Evolutionary conservation across 495 filamentous ascomycete species (phyloP), one percentile per base, ranked within the genome.

Genomic region (Glarea lozoyensis): DNA sequence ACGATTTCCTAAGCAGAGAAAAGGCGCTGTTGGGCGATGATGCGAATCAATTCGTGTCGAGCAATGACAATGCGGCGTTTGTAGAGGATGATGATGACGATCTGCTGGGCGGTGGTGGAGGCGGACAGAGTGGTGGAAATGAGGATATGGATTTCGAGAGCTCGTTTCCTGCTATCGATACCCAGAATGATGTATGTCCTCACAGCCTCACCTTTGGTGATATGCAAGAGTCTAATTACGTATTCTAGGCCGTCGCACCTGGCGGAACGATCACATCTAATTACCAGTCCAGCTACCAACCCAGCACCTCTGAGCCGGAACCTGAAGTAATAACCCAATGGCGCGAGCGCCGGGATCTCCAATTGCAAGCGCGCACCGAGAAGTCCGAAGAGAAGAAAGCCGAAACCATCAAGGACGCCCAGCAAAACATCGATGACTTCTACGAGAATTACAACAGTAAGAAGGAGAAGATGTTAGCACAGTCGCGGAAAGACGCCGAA

Each of bases 401-500:
- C 20, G 76, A 88, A 59, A 95, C 87, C 6, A 65, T 94, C 56
- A 76, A 81, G 60, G 85, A 85, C 49, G 93, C 93, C 27, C 87
- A 82, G 46, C 70, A 84, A 53, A 84, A 88, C 60, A 89, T 97
- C 45, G 92, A 99, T 55, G 93, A 95, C 55, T 99, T 99, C 70
- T 99, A 99, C 69, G 88, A 95, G 60, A 94, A 94, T 60, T 99
- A 99, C 75, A 94, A 94, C 67, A 81, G 81, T 58, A 94, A 95
- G 68, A 86, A 88, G 55, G 92, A 97, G 53, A 97, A 97, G 73
- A 72, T 64, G 43, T 78, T 94, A 49, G 73, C 80, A 30, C 83
- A 89, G 67, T 88, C 93, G 23, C 73, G 82, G 47, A 74, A 80
- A 53, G 93, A 97, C 52, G 92, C 89, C n/a, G 89, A 97, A 60